Base-by-base conservation (phyloP, 2,329 filamentous ascomycete genomes). In the Clarireedia homoeocarpa region DNA sequence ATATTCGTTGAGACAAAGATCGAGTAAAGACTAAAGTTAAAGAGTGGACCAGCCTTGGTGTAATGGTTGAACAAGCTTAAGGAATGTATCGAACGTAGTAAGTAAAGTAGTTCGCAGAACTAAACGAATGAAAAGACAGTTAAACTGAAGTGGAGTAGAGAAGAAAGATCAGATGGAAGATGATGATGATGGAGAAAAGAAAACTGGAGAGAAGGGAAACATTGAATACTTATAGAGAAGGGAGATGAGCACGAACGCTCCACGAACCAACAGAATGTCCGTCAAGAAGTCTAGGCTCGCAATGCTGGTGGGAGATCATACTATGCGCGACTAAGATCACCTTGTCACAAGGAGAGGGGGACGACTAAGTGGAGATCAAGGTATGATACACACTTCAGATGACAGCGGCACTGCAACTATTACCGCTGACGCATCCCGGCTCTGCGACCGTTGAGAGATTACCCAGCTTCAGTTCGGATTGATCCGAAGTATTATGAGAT, bases 91-190 rank as follows among this genome's bases (percentile, higher is more conserved):
- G 34, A 47, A 47, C 23, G 30, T 20, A 52, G 52, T 42, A 40
- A 54, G 26, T 5, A 46, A 9, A 15, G 36, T 50, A 68, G 65
- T 66, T 68, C 63, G 60, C 63, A 67, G 65, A 68, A 67, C 65
- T 63, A 59, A 63, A 63, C 34, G 62, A 63, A 61, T 56, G 59
- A 50, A 65, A 62, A 56, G 62, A 48, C 10, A 38, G 36, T 23
- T 3, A 52, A 56, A 47, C 36, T 56, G 27, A 38, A 34, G 54
- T 42, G 39, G 17, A 46, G 46, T 36, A 34, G 44, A 48, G 58
- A 40, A 54, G 26, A 42, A 55, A 20, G 42, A 52, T 34, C 34
- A 23, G 15, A 45, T 50, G 42, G 39, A 46, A 34, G 44, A 48
- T 48, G 45, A 48, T 36, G 42, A 39, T 23, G 48, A 40, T 40